phyloP scores from a whole-genome alignment of 164 flowering plant genomes.

The Liquidambar formosana region DNA sequence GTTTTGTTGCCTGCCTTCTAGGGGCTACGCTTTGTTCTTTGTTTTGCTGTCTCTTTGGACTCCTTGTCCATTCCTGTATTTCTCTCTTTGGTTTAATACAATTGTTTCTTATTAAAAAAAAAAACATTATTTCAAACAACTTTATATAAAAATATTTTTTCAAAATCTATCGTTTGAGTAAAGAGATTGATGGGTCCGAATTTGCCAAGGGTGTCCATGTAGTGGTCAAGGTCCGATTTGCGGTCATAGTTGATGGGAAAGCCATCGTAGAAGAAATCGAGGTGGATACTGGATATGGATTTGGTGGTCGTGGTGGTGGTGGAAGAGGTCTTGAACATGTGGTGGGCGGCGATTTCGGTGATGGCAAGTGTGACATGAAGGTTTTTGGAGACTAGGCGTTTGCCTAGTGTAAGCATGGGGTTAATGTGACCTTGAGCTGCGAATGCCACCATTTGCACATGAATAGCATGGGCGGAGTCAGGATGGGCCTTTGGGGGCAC shows the following conservation, averaged over 20 bases:
- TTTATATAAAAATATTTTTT: no score
- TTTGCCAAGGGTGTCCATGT: conserved; percentile 21
- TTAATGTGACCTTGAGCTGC: conserved; percentile 36
- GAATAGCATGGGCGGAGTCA: no score
- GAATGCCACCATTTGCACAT: conserved; percentile 29
- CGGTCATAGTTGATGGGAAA: conserved; percentile 28
- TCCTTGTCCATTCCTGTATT: no score
- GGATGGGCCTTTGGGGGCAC: no score
- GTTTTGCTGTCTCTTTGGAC: no score
- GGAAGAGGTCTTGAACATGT: conserved; percentile 17
- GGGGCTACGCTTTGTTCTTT: no score
- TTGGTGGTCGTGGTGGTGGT: conserved; percentile 6
- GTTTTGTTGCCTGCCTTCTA: no score
- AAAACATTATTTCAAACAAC: no score
- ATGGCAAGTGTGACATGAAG: conserved; percentile 34
- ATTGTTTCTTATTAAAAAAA: no score
- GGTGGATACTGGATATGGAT: conserved; percentile 10
- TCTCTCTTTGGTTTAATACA: no score
- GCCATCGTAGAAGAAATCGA: conserved; percentile 46
- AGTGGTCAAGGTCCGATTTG: conserved; percentile 14
- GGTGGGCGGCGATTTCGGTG: conserved; percentile 21
- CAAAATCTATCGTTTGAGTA: no score
- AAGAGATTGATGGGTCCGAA: conserved; percentile 27
- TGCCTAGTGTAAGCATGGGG: conserved; percentile 31
- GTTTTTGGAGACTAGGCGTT: conserved; percentile 30